These are phyloP conservation scores for Neonectria sp. DNA, from an alignment of 2,329 filamentous ascomycete genomes.

Conservation along the genomic window DNA sequence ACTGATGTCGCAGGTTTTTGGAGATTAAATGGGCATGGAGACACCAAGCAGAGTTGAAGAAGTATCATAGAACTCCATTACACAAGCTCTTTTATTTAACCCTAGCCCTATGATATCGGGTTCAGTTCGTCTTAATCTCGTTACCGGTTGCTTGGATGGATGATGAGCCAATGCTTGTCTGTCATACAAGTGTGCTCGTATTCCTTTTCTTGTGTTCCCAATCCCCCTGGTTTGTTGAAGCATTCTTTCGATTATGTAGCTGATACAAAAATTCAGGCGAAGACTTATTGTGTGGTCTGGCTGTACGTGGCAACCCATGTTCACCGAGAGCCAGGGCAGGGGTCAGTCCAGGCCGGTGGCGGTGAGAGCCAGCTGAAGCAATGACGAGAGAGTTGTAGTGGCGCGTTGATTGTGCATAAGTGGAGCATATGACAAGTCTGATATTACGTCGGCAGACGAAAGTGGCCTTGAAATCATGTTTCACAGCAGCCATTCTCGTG, in stretches of 20 bases:
- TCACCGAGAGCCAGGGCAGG: background rate
- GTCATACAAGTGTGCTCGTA: slow-evolving; percentile 9
- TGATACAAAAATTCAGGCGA: background rate
- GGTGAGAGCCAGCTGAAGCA: slow-evolving; percentile 17
- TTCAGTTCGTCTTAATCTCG: slow-evolving; percentile 15
- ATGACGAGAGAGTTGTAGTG: slow-evolving; percentile 18
- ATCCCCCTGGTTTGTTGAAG: background rate
- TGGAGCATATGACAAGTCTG: slow-evolving; percentile 20
- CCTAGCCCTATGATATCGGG: background rate
- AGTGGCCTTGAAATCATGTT: slow-evolving; percentile 1
- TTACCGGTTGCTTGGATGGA: background rate
- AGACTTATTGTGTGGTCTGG: background rate
- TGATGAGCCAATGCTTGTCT: slow-evolving; percentile 10
- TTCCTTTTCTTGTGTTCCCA: slow-evolving; percentile 25
- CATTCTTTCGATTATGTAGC: background rate
- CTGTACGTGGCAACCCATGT: background rate
- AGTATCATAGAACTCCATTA: slow-evolving; percentile 29
- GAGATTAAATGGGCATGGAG: slow-evolving; percentile 1
- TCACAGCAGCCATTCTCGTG: background rate
- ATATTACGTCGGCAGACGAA: slow-evolving; percentile 13
- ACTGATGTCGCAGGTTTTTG: background rate
- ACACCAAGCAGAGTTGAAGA: background rate
- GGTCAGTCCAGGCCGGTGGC: slow-evolving; percentile 7
- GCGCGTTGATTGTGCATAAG: slow-evolving; percentile 25
- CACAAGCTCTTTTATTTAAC: background rate